Percentiles rank a stretch among this genome's conserved stretches.
phyloP scores from a whole-genome alignment of 2,329 filamentous ascomycete species.

The Biscogniauxia marginata region DNA sequence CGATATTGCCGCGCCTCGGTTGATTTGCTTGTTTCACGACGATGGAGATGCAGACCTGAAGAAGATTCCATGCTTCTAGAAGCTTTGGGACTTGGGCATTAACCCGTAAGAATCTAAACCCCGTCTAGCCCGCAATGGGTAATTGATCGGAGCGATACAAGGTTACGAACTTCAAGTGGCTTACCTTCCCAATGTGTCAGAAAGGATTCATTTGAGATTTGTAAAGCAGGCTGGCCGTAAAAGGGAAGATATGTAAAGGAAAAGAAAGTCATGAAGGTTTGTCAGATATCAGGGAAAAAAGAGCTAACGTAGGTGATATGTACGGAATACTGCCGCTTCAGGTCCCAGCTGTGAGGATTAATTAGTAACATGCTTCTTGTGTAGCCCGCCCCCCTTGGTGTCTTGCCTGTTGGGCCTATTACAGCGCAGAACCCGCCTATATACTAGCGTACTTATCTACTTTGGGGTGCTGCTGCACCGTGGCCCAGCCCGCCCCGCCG shows the following conservation, averaged over 20 bases:
- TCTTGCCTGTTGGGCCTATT: neutral
- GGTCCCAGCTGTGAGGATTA: neutral
- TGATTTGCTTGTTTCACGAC: neutral
- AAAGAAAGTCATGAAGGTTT: neutral
- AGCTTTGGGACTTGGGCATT: neutral
- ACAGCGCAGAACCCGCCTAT: neutral
- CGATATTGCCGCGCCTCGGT: neutral
- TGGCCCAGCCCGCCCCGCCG: neutral
- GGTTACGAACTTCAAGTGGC: neutral
- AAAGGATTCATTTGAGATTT: neutral
- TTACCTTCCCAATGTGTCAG: neutral
- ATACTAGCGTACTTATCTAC: neutral
- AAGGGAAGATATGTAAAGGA: neutral
- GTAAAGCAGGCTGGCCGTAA: neutral
- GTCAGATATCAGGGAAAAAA: neutral
- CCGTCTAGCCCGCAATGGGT: neutral
- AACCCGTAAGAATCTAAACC: neutral
- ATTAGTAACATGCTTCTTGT: neutral
- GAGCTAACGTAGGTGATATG: neutral
- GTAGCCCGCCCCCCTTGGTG: neutral
- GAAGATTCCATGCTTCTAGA: neutral
- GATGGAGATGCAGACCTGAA: neutral
- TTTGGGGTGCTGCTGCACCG: neutral
- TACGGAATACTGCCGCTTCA: neutral
- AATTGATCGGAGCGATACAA: neutral